These are phyloP conservation scores for Cicer pinnatifidum DNA, from an alignment of 306 rosid species.

Conservation along the genomic window DNA sequence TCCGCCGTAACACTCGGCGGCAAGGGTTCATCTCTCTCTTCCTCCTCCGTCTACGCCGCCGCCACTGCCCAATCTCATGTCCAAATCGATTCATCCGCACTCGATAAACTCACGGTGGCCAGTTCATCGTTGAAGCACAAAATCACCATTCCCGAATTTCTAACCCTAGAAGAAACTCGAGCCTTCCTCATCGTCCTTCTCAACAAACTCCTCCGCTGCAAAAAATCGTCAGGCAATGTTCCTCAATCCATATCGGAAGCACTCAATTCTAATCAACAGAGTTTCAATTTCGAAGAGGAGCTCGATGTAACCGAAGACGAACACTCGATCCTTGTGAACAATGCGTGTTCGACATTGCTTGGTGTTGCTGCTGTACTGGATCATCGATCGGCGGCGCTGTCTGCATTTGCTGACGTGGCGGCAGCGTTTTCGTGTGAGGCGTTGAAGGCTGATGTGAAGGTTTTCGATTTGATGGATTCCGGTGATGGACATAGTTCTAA, in stretches of 20 bases:
- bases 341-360: conserved; percentile 42
- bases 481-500: conserved; percentile 74
- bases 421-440: conserved; percentile 89
- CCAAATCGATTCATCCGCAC: conserved; percentile 68
- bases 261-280: conserved; percentile 44
- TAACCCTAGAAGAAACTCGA: conserved; percentile 52
- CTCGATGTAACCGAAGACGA: conserved; percentile 62
- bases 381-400: conserved; percentile 57
- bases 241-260: conserved; percentile 55
- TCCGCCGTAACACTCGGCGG: conserved; percentile 69
- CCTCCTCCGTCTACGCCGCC: conserved; percentile 63
- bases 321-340: conserved; percentile 43
- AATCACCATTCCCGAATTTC: conserved; percentile 48
- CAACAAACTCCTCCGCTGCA: conserved; percentile 60
- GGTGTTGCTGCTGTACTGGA: conserved; percentile 69
- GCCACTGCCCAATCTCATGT: conserved; percentile 56
- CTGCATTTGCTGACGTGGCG: conserved; percentile 58
- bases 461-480: conserved; percentile 67
- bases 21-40: conserved; percentile 76
- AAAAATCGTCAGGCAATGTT: conserved; percentile 45
- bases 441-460: conserved; percentile 62
- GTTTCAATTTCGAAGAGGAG: conserved; percentile 37
- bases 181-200: conserved; percentile 68
- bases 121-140: conserved; percentile 38
- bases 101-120: conserved; percentile 46